phyloP scores from a whole-genome alignment of 1,284 basidiomycete genomes.

The Moesziomyces antarcticus region DNA sequence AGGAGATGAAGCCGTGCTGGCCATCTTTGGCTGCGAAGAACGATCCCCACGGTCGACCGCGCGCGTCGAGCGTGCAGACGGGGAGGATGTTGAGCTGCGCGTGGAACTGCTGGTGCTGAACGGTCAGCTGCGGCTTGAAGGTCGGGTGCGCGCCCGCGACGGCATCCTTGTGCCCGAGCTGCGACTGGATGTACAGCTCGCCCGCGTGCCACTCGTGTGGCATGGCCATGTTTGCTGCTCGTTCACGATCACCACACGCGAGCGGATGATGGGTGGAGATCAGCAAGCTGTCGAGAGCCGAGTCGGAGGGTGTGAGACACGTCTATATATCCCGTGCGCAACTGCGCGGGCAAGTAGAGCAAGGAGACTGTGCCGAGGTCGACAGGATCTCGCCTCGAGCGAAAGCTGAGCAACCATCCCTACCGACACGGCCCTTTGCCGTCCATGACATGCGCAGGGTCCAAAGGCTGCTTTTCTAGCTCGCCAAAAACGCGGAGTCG shows the following conservation, averaged over 20 bases:
- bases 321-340: no score
- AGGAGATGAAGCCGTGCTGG: constrained; percentile 21
- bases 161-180: constrained; percentile 27
- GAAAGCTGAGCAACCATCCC: background rate
- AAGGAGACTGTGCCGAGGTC: background rate
- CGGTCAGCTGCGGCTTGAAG: constrained; percentile 29
- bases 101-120: constrained; percentile 34
- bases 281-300: no score
- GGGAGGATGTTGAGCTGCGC: constrained; percentile 26
- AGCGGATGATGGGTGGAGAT: no score
- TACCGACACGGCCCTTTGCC: background rate
- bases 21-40: constrained; percentile 23
- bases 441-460: background rate
- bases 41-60: constrained; percentile 32
- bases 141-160: constrained; percentile 29
- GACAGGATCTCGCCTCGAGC: background rate
- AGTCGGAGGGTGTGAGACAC: no score
- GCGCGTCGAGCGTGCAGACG: constrained; percentile 32
- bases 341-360: no score
- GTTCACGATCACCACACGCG: background rate
- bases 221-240: constrained; percentile 14
- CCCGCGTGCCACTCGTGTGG: constrained; percentile 39
- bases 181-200: constrained; percentile 32
- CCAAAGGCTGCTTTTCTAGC: background rate
- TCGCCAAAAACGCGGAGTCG: no score